Conservation (phyloP, 495 filamentous ascomycete species). For the Aspergillus nanangensis region DNA sequence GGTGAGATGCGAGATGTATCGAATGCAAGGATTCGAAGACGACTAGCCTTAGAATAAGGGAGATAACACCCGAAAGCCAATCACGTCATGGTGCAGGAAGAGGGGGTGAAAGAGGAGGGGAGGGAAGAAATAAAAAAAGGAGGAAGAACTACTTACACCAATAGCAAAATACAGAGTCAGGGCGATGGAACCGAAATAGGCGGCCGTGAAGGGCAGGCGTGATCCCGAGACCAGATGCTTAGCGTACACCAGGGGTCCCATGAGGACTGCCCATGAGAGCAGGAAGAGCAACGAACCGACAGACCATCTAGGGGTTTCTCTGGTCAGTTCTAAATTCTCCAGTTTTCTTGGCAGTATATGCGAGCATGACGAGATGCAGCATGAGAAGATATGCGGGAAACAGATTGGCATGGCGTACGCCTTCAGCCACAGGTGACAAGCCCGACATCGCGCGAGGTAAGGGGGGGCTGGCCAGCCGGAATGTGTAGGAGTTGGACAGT, state of each 20-base stretch:
- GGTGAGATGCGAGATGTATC: neutral
- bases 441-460: slow-evolving; percentile 11
- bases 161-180: slow-evolving; percentile 89
- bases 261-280: slow-evolving; percentile 87
- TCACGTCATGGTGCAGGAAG: neutral
- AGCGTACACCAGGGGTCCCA: slow-evolving; percentile 79
- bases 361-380: neutral
- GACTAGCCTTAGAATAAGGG: neutral
- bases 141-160: slow-evolving; percentile 61
- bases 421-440: slow-evolving; percentile 15
- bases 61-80: neutral
- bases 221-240: slow-evolving; percentile 81
- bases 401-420: slow-evolving; percentile 7
- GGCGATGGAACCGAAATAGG: slow-evolving; percentile 92
- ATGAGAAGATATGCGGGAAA: slow-evolving; percentile 5
- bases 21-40: neutral
- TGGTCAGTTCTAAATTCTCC: slow-evolving; percentile 14
- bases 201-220: slow-evolving; percentile 88
- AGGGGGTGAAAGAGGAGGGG: neutral
- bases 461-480: neutral
- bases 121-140: slow-evolving; percentile 1
- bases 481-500: neutral
- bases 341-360: too few species aligned
- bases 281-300: slow-evolving; percentile 88
- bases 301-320: slow-evolving; percentile 69